Evolutionary conservation across 1,284 basidiomycete genomes (phyloP).

Genomic region (Phaffia rhodozyma): DNA sequence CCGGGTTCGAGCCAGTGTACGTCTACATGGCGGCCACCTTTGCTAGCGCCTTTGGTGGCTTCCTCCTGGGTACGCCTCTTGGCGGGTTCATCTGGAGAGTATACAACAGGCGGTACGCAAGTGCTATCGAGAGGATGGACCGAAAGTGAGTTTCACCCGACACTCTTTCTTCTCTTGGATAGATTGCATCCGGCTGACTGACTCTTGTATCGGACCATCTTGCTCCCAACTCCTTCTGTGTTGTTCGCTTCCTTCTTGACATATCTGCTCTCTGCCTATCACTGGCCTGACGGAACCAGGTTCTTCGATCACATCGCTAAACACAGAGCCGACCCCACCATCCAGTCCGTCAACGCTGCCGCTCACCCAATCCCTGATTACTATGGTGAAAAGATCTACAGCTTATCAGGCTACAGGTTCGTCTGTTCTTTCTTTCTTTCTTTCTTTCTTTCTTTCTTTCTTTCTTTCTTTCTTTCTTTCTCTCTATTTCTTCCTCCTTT

Average conservation of each 20-base stretch:
- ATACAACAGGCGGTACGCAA: too few species aligned
- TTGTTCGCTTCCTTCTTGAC: background rate
- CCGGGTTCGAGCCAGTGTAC: background rate
- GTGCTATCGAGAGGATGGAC: background rate
- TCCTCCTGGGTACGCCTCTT: background rate
- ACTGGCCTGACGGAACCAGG: background rate
- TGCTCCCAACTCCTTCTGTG: background rate
- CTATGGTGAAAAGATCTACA: slow-evolving; percentile 1
- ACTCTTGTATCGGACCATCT: too few species aligned
- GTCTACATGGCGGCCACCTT: background rate
- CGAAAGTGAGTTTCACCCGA: background rate
- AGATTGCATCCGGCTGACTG: too few species aligned
- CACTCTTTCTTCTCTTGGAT: too few species aligned
- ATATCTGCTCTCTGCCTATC: background rate
- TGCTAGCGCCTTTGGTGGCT: background rate
- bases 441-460: background rate
- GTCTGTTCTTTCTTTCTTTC: background rate
- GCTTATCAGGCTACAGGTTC: background rate
- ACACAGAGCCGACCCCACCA: background rate
- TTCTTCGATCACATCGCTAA: slow-evolving; percentile 1
- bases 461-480: background rate
- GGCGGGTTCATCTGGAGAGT: too few species aligned
- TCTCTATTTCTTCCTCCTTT: background rate
- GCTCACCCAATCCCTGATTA: background rate
- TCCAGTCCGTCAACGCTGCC: background rate